Conservation (phyloP, 1,284 basidiomycete species). For the Phenoliferia sp. region DNA sequence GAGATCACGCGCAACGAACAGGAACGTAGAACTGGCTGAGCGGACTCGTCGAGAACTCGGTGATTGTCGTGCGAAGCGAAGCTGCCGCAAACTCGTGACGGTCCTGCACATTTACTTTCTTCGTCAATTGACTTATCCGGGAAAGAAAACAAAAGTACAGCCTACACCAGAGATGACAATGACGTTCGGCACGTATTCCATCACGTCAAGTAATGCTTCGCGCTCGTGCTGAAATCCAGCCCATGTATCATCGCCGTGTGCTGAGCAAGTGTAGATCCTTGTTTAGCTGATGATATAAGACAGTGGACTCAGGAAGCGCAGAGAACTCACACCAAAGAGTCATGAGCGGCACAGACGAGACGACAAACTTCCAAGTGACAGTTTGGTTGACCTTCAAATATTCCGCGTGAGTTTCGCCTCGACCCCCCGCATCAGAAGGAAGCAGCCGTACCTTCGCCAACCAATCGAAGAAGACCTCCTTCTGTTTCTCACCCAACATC, state of each 20-base stretch:
- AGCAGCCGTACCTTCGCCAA: slow-evolving; percentile 49
- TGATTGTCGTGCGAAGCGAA: slow-evolving; percentile 50
- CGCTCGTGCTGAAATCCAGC: slow-evolving; percentile 64
- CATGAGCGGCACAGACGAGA: slow-evolving; percentile 71
- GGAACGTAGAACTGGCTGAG: slow-evolving; percentile 59
- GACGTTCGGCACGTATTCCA: slow-evolving; percentile 64
- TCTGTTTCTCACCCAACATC: slow-evolving; percentile 68
- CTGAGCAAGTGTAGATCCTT: not conserved
- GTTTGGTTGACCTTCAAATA: slow-evolving; percentile 60
- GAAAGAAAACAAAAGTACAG: too few relatives aligned
- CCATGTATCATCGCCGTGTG: slow-evolving; percentile 52
- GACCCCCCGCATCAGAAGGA: not conserved
- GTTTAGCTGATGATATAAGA: not conserved
- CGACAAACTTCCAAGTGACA: slow-evolving; percentile 73
- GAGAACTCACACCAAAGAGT: slow-evolving; percentile 56
- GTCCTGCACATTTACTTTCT: too few relatives aligned
- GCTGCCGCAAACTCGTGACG: slow-evolving; percentile 71
- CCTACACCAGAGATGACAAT: slow-evolving; percentile 36
- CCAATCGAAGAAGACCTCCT: slow-evolving; percentile 63
- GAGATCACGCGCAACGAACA: slow-evolving; percentile 35
- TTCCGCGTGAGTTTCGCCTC: not conserved
- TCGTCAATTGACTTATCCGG: too few relatives aligned
- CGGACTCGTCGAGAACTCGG: slow-evolving; percentile 61
- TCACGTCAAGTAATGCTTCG: slow-evolving; percentile 52
- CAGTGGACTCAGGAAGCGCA: not conserved